Percentiles rank a stretch among this genome's conserved stretches.
Evolutionary conservation across 1,284 basidiomycete species (phyloP).

Genomic region (Sporisorium reilianum): DNA sequence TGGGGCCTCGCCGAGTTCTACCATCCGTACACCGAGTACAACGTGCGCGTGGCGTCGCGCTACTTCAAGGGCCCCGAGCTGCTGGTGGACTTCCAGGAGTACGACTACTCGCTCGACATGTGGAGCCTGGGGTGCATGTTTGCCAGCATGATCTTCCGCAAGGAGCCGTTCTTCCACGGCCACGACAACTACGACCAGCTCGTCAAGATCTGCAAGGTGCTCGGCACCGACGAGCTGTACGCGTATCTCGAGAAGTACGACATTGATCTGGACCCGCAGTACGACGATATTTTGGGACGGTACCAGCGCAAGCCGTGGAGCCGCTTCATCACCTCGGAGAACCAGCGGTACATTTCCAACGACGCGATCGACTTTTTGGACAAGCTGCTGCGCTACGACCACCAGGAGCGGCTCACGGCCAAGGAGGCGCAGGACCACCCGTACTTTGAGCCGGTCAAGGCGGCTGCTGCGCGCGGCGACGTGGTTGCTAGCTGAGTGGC

Average conservation of each 20-base stretch:
- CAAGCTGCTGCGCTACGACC: conserved; percentile 94
- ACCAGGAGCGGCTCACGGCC: conserved; percentile 95
- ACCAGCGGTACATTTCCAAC: conserved; percentile 96
- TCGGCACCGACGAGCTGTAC: conserved; percentile 95
- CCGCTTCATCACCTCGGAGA: conserved; percentile 75
- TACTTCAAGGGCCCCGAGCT: conserved; percentile 99
- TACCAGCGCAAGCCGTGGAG: conserved; percentile 90
- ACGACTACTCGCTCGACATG: conserved; percentile 90
- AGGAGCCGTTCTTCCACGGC: conserved; percentile 99
- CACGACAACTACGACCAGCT: conserved; percentile 99
- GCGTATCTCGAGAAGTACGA: conserved; percentile 74
- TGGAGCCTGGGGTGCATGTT: conserved; percentile 99
- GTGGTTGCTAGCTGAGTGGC: conserved; percentile 36
- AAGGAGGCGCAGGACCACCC: conserved; percentile 70
- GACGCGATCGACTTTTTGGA: conserved; percentile 83
- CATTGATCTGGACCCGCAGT: conserved; percentile 75
- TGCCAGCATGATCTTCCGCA: conserved; percentile 86
- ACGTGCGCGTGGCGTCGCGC: conserved; percentile 94
- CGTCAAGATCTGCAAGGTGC: conserved; percentile 96
- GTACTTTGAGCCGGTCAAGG: conserved; percentile 65
- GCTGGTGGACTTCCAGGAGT: conserved; percentile 97
- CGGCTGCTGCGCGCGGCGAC: conserved; percentile 48
- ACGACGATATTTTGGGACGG: conserved; percentile 68
- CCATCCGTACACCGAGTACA: conserved; percentile 96
- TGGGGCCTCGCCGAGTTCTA: conserved; percentile 99